Percentiles rank a stretch among this genome's conserved stretches.
These are phyloP conservation scores for Singerocomus inundabilis DNA, from an alignment of 1,284 basidiomycete genomes.

Conservation along the genomic window DNA sequence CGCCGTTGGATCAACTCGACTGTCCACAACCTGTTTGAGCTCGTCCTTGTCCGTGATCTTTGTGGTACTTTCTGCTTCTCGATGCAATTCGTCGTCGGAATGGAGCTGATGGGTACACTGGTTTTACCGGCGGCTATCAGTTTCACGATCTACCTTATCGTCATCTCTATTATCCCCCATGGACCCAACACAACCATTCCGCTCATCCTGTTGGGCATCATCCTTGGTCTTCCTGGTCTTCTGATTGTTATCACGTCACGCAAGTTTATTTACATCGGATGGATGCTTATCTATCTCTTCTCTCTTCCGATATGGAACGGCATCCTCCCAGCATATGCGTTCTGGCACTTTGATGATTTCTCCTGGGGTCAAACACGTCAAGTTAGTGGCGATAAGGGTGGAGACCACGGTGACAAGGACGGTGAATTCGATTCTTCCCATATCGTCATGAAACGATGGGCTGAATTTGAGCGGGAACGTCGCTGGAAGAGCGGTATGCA, in stretches of 20 bases:
- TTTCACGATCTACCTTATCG: constrained; percentile 92
- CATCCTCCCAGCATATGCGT: constrained; percentile 89
- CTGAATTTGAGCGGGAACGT: constrained; percentile 95
- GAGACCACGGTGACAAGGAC: constrained; percentile 83
- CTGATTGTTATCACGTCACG: constrained; percentile 93
- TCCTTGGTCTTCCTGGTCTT: constrained; percentile 93
- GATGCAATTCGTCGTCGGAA: constrained; percentile 97
- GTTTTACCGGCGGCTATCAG: constrained; percentile 97
- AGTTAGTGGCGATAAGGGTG: constrained; percentile 74
- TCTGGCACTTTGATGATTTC: constrained; percentile 99
- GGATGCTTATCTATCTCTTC: constrained; percentile 95
- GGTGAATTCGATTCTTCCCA: constrained; percentile 95
- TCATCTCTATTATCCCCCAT: constrained; percentile 80
- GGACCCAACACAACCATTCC: constrained; percentile 85
- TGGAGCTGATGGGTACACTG: constrained; percentile 96
- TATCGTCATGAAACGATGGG: constrained; percentile 99
- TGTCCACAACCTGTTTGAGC: constrained; percentile 94
- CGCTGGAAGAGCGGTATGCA: constrained; percentile 87
- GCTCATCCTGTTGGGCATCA: constrained; percentile 89
- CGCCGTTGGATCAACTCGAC: constrained; percentile 99
- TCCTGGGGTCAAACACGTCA: constrained; percentile 97
- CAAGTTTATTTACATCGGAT: constrained; percentile 92
- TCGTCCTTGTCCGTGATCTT: constrained; percentile 91
- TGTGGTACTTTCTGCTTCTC: constrained; percentile 97
- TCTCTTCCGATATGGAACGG: constrained; percentile 97